Conservation (phyloP, 2,329 filamentous ascomycete genomes). For the Scedosporium minutisporum region DNA sequence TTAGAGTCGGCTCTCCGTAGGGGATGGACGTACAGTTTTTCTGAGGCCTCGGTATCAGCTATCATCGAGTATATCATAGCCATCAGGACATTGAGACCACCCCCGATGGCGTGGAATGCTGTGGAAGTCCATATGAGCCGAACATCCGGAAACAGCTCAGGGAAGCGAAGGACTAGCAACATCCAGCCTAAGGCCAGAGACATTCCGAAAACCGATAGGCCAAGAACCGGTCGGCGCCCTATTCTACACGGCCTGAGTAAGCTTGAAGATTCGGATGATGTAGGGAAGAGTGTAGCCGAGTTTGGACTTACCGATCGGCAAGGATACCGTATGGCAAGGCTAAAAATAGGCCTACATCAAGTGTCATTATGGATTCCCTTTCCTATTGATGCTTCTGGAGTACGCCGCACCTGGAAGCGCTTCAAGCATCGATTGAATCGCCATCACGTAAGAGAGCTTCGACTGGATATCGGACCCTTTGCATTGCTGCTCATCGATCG, state of each 20-base stretch:
- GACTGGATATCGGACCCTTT: not conserved
- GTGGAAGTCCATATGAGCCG: constrained; percentile 8
- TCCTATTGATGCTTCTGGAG: too few species aligned
- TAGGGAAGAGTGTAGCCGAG: not conserved
- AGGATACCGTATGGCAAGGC: not conserved
- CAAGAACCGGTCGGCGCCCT: constrained; percentile 9
- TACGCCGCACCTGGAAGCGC: not conserved
- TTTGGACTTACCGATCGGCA: not conserved
- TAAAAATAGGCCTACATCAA: not conserved
- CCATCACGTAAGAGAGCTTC: constrained; percentile 1
- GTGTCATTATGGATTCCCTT: not conserved
- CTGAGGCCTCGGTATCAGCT: constrained; percentile 6
- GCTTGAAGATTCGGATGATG: not conserved
- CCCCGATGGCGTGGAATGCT: constrained; percentile 7
- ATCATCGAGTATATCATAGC: constrained; percentile 10
- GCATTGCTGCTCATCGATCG: constrained; percentile 18
- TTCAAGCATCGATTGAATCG: constrained; percentile 2
- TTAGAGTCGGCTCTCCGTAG: not conserved
- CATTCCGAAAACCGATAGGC: constrained; percentile 8
- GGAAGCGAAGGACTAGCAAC: constrained; percentile 2
- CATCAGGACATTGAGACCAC: constrained; percentile 7
- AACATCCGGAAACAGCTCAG: not conserved
- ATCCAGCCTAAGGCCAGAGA: constrained; percentile 5
- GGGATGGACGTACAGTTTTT: constrained; percentile 4
- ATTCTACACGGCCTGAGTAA: constrained; percentile 1